phyloP scores from a whole-genome alignment of 306 rosid species.

The Macrotyloma uniflorum region DNA sequence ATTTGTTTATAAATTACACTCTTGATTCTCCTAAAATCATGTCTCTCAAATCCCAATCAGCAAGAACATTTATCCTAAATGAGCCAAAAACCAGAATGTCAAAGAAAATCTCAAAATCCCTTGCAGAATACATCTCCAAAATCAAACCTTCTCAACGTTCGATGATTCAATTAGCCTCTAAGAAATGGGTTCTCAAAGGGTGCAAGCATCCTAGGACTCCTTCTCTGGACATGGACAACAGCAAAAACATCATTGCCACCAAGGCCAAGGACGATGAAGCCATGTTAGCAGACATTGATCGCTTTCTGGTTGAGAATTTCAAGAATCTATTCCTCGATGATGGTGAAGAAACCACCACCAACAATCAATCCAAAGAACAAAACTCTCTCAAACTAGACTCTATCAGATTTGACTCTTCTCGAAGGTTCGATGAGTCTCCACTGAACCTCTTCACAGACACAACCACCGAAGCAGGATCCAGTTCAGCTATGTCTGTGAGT shows the following conservation, averaged over 20 bases:
- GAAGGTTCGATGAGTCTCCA: conserved; percentile 20
- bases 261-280: conserved; percentile 49
- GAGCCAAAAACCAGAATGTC: conserved; percentile 44
- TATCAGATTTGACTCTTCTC: conserved; percentile 35
- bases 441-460: conserved; percentile 39
- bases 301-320: conserved; percentile 77
- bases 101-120: conserved; percentile 56
- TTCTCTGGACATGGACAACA: conserved; percentile 53
- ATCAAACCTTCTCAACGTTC: conserved; percentile 46
- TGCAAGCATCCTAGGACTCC: conserved; percentile 71
- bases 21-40: not conserved
- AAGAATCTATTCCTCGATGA: conserved; percentile 58
- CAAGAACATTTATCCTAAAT: not conserved
- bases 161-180: conserved; percentile 52
- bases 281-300: conserved; percentile 66
- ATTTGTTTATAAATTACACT: not conserved
- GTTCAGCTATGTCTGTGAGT: conserved; percentile 3
- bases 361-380: not conserved
- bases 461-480: conserved; percentile 49
- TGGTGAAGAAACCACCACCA: not conserved
- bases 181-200: conserved; percentile 53
- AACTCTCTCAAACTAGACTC: conserved; percentile 19
- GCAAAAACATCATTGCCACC: not conserved
- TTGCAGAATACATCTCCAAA: conserved; percentile 52
- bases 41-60: not conserved